A percentile compares a stretch with the other conserved stretches of the same genome.
Evolutionary conservation across 306 rosid genomes (phyloP).

Genomic region (Vigna reflexopilosa): DNA sequence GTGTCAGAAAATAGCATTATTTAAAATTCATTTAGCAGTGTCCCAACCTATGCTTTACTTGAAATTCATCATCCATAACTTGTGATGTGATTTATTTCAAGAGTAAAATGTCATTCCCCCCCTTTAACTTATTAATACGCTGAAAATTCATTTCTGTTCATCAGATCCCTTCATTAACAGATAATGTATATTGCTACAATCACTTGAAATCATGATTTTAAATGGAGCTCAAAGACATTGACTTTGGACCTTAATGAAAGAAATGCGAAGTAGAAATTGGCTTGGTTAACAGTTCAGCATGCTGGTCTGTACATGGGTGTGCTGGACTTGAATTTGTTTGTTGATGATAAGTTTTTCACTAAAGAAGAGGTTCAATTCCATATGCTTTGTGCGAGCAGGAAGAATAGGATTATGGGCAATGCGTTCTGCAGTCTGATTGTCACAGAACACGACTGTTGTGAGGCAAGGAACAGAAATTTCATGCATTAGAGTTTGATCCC

Average conservation of each 20-base stretch:
- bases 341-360: neutral
- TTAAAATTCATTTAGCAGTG: neutral
- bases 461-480: no score
- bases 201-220: neutral
- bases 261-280: neutral
- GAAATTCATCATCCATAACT: neutral
- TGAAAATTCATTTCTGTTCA: neutral
- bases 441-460: no score
- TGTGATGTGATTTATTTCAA: no score
- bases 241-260: neutral
- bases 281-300: neutral
- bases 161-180: no score
- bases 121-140: neutral
- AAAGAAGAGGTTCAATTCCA: neutral
- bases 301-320: neutral
- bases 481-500: no score
- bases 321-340: neutral
- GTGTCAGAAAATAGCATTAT: no score
- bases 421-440: no score
- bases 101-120: no score
- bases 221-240: neutral
- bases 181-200: constrained; percentile 6
- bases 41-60: neutral
- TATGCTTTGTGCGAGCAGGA: neutral
- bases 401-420: no score